These are phyloP conservation scores for Verticillium zaregamsianum DNA, from an alignment of 2,329 filamentous ascomycete genomes.

Conservation along the genomic window DNA sequence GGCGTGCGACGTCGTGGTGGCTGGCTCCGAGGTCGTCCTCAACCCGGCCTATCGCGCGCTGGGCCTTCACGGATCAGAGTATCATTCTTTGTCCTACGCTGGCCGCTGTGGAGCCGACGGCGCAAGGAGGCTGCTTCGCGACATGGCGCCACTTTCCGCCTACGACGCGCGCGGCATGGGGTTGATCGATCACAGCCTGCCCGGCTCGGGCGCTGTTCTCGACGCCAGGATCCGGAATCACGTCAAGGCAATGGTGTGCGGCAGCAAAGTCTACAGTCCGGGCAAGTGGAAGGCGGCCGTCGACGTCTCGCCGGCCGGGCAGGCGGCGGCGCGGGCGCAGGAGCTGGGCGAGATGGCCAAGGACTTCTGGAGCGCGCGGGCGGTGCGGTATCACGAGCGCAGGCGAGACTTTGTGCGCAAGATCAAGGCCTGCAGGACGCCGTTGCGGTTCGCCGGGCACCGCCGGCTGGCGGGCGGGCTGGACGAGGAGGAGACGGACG, in stretches of 20 bases:
- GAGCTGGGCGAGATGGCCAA: constrained; percentile 36
- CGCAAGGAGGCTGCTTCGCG: constrained; percentile 24
- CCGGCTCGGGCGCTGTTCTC: constrained; percentile 23
- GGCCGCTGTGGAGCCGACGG: constrained; percentile 29
- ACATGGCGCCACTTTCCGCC: constrained; percentile 33
- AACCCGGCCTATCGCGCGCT: constrained; percentile 37
- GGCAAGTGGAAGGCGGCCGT: constrained; percentile 28
- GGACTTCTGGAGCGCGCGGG: constrained; percentile 35
- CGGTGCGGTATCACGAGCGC: constrained; percentile 30
- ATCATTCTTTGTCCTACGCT: constrained; percentile 33
- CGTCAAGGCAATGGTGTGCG: constrained; percentile 23
- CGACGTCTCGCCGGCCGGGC: constrained; percentile 23
- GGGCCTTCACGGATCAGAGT: constrained; percentile 33
- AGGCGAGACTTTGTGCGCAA: constrained; percentile 36
- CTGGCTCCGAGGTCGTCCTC: constrained; percentile 30
- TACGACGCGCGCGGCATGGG: constrained; percentile 30
- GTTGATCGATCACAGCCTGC: constrained; percentile 33
- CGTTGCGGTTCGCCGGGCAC: constrained; percentile 33
- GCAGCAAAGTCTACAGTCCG: constrained; percentile 5
- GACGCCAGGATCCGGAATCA: constrained; percentile 30
- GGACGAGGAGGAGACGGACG: constrained; percentile 31
- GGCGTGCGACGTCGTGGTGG: constrained; percentile 30
- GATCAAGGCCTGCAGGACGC: constrained; percentile 28
- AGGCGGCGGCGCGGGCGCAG: constrained; percentile 26
- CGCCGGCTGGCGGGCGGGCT: constrained; percentile 19